Percentiles rank a stretch among this genome's conserved stretches.
These are phyloP conservation scores for Penicillium tannophilum DNA, from an alignment of 495 filamentous ascomycete species.

Conservation along the genomic window DNA sequence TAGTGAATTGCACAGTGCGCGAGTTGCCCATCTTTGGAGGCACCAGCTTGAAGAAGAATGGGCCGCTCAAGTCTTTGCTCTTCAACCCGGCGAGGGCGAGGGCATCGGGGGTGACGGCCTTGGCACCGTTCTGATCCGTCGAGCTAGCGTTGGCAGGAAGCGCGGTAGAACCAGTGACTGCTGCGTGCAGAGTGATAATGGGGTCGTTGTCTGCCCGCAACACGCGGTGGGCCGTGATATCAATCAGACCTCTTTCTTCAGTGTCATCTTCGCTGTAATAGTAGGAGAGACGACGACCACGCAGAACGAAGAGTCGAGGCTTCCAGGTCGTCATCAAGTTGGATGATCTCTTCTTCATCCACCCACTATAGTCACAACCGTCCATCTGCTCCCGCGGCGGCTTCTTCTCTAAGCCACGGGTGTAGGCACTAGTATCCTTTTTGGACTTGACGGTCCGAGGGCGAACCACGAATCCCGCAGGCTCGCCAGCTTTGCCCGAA, in stretches of 20 bases:
- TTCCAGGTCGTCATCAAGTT: slow-evolving; percentile 98
- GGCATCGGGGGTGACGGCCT: slow-evolving; percentile 19
- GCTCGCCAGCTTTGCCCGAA: slow-evolving; percentile 65
- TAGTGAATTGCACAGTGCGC: slow-evolving; percentile 94
- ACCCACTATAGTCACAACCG: slow-evolving; percentile 90
- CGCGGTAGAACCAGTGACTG: slow-evolving; percentile 81
- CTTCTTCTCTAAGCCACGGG: slow-evolving; percentile 80
- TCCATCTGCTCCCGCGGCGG: slow-evolving; percentile 80
- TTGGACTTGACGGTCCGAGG: slow-evolving; percentile 68
- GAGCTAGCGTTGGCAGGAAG: slow-evolving; percentile 65
- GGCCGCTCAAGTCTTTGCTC: slow-evolving; percentile 48
- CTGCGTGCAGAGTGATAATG: slow-evolving; percentile 86
- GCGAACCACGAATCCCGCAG: slow-evolving; percentile 48
- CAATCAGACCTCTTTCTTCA: slow-evolving; percentile 92
- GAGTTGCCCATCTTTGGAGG: slow-evolving; percentile 87
- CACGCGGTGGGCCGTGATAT: slow-evolving; percentile 95
- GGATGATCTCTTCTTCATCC: slow-evolving; percentile 99
- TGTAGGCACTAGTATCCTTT: slow-evolving; percentile 93
- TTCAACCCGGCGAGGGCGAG: slow-evolving; percentile 18
- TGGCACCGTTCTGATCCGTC: slow-evolving; percentile 45
- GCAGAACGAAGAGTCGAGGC: slow-evolving; percentile 87
- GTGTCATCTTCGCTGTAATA: slow-evolving; percentile 93
- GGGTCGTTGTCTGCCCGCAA: slow-evolving; percentile 92
- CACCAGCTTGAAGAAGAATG: slow-evolving; percentile 98
- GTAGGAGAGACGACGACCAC: slow-evolving; percentile 88